Evolutionary conservation across 345 rosid species (phyloP).

Genomic region (Eucalyptus marginata): DNA sequence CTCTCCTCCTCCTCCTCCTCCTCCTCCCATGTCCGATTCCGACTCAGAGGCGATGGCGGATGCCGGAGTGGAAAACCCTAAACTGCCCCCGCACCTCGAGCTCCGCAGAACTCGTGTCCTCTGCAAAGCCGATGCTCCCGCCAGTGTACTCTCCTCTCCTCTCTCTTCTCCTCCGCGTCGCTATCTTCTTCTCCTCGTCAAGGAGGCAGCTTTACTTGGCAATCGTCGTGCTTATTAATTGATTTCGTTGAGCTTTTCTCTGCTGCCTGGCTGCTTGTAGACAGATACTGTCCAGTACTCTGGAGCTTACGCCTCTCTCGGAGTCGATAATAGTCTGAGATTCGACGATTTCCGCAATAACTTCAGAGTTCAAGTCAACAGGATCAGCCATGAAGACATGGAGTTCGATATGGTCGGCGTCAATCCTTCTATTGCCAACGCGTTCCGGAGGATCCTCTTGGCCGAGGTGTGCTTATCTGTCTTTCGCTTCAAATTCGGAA

Average conservation of each 20-base stretch:
- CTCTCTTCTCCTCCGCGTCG: not conserved
- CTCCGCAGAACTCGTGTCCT: slow-evolving; percentile 57
- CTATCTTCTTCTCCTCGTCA: too few relatives aligned
- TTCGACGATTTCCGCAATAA: slow-evolving; percentile 37
- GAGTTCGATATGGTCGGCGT: slow-evolving; percentile 89
- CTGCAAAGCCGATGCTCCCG: slow-evolving; percentile 65
- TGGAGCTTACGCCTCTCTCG: slow-evolving; percentile 79
- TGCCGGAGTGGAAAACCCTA: not conserved
- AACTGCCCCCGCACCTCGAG: slow-evolving; percentile 68
- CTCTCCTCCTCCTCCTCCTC: not conserved
- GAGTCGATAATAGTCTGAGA: slow-evolving; percentile 53
- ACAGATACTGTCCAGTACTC: slow-evolving; percentile 46
- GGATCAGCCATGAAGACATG: slow-evolving; percentile 39
- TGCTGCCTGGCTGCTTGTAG: slow-evolving; percentile 26
- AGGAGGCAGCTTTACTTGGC: too few relatives aligned
- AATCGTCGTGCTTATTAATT: not conserved
- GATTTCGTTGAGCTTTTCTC: too few relatives aligned
- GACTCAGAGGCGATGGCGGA: slow-evolving; percentile 2
- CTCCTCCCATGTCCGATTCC: not conserved
- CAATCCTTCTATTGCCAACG: slow-evolving; percentile 74
- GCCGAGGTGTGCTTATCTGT: slow-evolving; percentile 42
- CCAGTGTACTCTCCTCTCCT: slow-evolving; percentile 29
- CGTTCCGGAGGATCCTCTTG: slow-evolving; percentile 83
- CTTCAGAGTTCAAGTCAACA: slow-evolving; percentile 49
- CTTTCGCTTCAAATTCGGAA: not conserved